Evolutionary conservation across 371 early-diverging fungal species (phyloP).

Genomic region (Actinomortierella wolfii): DNA sequence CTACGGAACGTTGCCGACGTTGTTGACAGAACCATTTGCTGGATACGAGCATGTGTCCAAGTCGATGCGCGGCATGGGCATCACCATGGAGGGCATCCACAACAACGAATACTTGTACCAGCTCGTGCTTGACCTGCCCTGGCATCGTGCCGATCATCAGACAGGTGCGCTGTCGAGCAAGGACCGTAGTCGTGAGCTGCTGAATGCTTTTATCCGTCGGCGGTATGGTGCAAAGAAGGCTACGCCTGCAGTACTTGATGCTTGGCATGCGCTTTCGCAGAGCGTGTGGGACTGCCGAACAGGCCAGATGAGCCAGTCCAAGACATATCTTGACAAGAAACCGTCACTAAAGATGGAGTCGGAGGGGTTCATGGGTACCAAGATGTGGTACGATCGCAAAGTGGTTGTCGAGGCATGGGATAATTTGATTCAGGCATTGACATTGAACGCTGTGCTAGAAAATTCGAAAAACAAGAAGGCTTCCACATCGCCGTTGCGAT

Average conservation of each 20-base stretch:
- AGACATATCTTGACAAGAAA: constrained; percentile 17
- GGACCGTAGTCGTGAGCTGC: constrained; percentile 5
- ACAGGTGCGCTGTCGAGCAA: constrained; percentile 10
- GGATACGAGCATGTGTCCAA: constrained; percentile 21
- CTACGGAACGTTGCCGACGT: constrained; percentile 32
- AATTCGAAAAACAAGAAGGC: no score
- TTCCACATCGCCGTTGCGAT: constrained; percentile 22
- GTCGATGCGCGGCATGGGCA: constrained; percentile 41
- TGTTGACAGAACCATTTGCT: constrained; percentile 30
- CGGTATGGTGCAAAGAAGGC: constrained; percentile 33
- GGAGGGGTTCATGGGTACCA: constrained; percentile 15
- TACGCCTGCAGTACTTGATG: constrained; percentile 9
- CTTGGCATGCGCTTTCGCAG: constrained; percentile 27
- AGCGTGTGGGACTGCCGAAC: constrained; percentile 36
- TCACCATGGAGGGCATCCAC: constrained; percentile 46
- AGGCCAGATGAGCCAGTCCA: constrained; percentile 37
- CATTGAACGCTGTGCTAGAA: no score
- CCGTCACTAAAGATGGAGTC: constrained; percentile 25
- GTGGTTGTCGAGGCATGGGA: constrained; percentile 26
- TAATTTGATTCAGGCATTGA: constrained; percentile 14
- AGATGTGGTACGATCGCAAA: constrained; percentile 26
- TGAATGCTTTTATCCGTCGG: constrained; percentile 19
- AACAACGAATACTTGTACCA: constrained; percentile 45
- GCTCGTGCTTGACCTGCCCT: constrained; percentile 32
- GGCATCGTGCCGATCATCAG: constrained; percentile 19